Conservation (phyloP, 768 basidiomycete species). For the Udeniomyces megalosporus region DNA sequence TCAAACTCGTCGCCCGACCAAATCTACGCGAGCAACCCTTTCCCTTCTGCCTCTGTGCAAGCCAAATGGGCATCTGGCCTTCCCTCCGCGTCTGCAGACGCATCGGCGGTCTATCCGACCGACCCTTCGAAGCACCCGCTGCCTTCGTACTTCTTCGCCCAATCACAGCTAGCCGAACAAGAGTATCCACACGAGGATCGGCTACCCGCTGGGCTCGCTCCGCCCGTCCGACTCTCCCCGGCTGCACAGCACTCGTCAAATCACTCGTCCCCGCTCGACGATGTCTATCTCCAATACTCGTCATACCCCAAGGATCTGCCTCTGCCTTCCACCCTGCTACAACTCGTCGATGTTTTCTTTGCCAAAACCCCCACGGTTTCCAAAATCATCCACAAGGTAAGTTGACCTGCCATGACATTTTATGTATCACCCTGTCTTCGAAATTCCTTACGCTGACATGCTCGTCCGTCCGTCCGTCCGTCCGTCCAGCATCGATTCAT, state of each 20-base stretch:
- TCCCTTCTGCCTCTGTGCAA: not conserved
- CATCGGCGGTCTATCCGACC: too few relatives aligned
- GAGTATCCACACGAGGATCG: too few relatives aligned
- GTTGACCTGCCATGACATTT: not conserved
- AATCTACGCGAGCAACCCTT: not conserved
- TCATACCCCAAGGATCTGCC: constrained; percentile 4
- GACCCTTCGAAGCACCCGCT: too few relatives aligned
- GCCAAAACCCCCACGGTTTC: not conserved
- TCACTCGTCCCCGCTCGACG: not conserved
- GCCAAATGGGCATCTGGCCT: too few relatives aligned
- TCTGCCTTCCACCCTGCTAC: not conserved
- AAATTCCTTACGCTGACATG: not conserved
- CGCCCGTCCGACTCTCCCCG: too few relatives aligned
- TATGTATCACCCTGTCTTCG: not conserved
- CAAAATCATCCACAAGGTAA: not conserved
- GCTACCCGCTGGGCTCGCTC: too few relatives aligned
- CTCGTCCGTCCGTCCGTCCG: not conserved
- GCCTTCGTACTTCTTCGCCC: too few relatives aligned
- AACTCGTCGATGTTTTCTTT: constrained; percentile 12
- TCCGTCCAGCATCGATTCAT: constrained; percentile 2
- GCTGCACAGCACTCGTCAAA: not conserved
- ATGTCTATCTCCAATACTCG: not conserved
- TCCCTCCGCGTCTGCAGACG: too few relatives aligned
- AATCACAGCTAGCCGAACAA: too few relatives aligned
- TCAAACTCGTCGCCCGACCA: not conserved